phyloP scores from a whole-genome alignment of 768 basidiomycete genomes.

The Ephemerocybe angulata region DNA sequence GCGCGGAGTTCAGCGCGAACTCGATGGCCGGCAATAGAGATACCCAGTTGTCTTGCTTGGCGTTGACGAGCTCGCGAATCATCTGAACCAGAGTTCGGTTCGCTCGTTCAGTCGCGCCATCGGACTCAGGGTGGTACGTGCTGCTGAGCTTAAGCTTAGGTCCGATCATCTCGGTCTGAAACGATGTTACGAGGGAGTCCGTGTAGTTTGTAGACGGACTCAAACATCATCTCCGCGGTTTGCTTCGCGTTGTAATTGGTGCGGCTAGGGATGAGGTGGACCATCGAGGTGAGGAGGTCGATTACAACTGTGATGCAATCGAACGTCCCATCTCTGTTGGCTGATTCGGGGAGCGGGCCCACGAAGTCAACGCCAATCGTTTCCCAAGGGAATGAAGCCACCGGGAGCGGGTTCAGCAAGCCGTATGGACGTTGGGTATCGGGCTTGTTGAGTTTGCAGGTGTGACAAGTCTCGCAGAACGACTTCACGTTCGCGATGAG shows the following conservation, averaged over 20 bases:
- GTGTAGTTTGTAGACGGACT: constrained; percentile 9
- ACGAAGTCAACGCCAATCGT: constrained; percentile 14
- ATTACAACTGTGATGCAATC: constrained; percentile 12
- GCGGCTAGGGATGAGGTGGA: constrained; percentile 10
- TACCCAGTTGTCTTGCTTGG: constrained; percentile 32
- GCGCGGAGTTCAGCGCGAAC: constrained; percentile 19
- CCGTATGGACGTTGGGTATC: constrained; percentile 11
- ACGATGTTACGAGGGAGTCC: constrained; percentile 11
- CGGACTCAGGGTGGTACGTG: constrained; percentile 13
- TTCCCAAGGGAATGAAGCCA: constrained; percentile 6
- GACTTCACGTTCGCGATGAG: background rate
- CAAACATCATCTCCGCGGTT: constrained; percentile 12
- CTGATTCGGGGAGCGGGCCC: constrained; percentile 9
- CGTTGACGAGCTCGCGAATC: constrained; percentile 19
- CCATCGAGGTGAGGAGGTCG: constrained; percentile 8
- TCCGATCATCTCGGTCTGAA: constrained; percentile 11
- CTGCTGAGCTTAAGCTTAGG: constrained; percentile 10
- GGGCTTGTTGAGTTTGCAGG: constrained; percentile 7
- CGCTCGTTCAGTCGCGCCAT: constrained; percentile 13
- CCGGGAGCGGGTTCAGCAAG: constrained; percentile 7
- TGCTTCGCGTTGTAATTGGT: constrained; percentile 5
- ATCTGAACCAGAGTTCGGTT: constrained; percentile 20
- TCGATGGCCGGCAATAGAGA: constrained; percentile 22
- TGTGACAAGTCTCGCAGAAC: constrained; percentile 9
- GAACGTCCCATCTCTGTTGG: constrained; percentile 3